Evolutionary conservation across 192 early-diverging fungal genomes (phyloP).

Genomic region (Podila verticillata): DNA sequence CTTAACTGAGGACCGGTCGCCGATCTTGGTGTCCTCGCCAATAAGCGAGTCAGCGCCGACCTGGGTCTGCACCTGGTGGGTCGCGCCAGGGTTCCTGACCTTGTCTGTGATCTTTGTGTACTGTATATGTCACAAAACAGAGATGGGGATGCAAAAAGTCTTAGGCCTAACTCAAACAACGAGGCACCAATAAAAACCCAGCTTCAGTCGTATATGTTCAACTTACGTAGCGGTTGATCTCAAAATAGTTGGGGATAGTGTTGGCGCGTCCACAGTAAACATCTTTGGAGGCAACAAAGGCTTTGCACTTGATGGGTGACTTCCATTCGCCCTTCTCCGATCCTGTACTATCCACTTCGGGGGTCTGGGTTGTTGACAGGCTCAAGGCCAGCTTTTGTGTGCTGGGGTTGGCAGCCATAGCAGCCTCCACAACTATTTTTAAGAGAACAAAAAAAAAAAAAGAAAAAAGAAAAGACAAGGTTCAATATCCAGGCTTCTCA

Average conservation of each 20-base stretch:
- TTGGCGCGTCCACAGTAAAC: constrained; percentile 87
- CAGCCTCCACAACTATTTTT: constrained; percentile 14
- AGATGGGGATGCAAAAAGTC: neutral
- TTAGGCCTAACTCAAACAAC: neutral
- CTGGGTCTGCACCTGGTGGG: constrained; percentile 54
- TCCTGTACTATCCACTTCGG: constrained; percentile 41
- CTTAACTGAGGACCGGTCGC: constrained; percentile 92
- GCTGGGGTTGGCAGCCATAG: constrained; percentile 23
- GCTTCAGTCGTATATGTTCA: neutral
- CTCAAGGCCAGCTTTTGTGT: constrained; percentile 41
- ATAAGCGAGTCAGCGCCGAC: constrained; percentile 92
- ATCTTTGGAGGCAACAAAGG: constrained; percentile 68
- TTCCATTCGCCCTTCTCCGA: constrained; percentile 55
- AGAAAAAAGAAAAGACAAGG: neutral
- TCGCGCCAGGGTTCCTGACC: constrained; percentile 75
- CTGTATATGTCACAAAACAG: constrained; percentile 30
- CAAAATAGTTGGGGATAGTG: constrained; percentile 83
- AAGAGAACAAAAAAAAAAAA: too few species aligned
- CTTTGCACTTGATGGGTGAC: constrained; percentile 58
- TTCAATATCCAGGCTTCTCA: too few species aligned
- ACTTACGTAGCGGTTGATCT: constrained; percentile 85
- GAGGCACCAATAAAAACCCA: neutral
- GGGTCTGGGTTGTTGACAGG: constrained; percentile 38
- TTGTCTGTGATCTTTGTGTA: constrained; percentile 65
- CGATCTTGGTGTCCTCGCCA: constrained; percentile 90